phyloP scores from a whole-genome alignment of 164 flowering plant genomes.

The Vitis rotundifolia region DNA sequence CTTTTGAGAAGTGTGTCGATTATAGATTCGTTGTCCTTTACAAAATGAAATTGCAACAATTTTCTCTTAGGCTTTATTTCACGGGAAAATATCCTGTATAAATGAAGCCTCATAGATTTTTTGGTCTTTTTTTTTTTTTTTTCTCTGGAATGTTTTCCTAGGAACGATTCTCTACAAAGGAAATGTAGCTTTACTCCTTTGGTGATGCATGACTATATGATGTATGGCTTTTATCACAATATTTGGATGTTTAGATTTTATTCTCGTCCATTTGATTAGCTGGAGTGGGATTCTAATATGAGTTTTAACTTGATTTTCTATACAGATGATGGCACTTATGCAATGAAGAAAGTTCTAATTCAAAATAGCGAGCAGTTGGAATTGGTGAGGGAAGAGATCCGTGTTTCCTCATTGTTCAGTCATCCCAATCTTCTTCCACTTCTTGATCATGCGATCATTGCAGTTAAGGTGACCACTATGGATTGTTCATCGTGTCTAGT shows the following conservation, averaged over 20 bases:
- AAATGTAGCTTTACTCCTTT: neutral
- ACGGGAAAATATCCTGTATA: neutral
- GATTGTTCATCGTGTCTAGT: neutral
- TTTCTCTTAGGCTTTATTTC: neutral
- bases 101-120: too few species aligned
- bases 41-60: neutral
- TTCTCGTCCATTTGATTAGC: neutral
- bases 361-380: slow-evolving; percentile 86
- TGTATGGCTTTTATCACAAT: neutral
- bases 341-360: slow-evolving; percentile 91
- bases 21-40: neutral
- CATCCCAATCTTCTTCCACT: slow-evolving; percentile 95
- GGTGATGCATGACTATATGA: neutral
- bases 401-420: slow-evolving; percentile 78
- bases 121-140: too few species aligned
- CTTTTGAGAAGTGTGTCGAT: neutral
- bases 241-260: neutral
- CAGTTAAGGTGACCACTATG: slow-evolving; percentile 60
- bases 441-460: slow-evolving; percentile 92
- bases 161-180: too few species aligned
- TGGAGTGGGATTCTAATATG: neutral
- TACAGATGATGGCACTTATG: slow-evolving; percentile 91
- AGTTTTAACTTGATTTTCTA: neutral
- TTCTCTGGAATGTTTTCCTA: too few species aligned
- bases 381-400: slow-evolving; percentile 91